Evolutionary conservation across 306 rosid genomes (phyloP).

Genomic region (Quercus alba): DNA sequence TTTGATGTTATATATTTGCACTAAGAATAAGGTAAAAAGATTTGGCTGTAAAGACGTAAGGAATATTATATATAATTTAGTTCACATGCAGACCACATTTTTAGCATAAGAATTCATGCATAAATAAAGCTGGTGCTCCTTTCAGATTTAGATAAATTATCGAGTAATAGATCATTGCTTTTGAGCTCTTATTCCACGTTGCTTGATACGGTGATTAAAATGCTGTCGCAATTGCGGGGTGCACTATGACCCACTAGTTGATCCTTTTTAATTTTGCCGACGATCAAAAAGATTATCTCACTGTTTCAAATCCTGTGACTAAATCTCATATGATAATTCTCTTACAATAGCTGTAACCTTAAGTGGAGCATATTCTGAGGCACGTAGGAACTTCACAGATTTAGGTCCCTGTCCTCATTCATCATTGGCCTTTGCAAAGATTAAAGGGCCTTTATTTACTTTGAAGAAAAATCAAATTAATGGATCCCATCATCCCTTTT

Average conservation of each 20-base stretch:
- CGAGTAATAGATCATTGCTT: not conserved
- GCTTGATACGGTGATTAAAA: slow-evolving; percentile 23
- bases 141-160: slow-evolving; percentile 20
- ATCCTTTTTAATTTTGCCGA: slow-evolving; percentile 17
- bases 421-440: not conserved
- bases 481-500: too few species aligned
- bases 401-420: not conserved
- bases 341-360: slow-evolving; percentile 40
- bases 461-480: not conserved
- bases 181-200: slow-evolving; percentile 19
- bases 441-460: not conserved
- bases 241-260: slow-evolving; percentile 45
- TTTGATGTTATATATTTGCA: slow-evolving; percentile 29
- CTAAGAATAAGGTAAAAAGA: slow-evolving; percentile 32
- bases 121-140: slow-evolving; percentile 21
- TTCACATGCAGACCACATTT: slow-evolving; percentile 28
- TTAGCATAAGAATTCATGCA: slow-evolving; percentile 29
- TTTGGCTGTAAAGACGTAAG: slow-evolving; percentile 32
- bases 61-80: slow-evolving; percentile 37
- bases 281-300: not conserved
- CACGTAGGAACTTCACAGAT: not conserved
- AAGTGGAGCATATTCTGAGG: slow-evolving; percentile 38
- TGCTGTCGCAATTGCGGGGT: slow-evolving; percentile 45
- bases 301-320: slow-evolving; percentile 16
- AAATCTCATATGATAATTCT: slow-evolving; percentile 21